Evolutionary conservation across 1,284 basidiomycete species (phyloP).

Genomic region (Phlebopus sp.): DNA sequence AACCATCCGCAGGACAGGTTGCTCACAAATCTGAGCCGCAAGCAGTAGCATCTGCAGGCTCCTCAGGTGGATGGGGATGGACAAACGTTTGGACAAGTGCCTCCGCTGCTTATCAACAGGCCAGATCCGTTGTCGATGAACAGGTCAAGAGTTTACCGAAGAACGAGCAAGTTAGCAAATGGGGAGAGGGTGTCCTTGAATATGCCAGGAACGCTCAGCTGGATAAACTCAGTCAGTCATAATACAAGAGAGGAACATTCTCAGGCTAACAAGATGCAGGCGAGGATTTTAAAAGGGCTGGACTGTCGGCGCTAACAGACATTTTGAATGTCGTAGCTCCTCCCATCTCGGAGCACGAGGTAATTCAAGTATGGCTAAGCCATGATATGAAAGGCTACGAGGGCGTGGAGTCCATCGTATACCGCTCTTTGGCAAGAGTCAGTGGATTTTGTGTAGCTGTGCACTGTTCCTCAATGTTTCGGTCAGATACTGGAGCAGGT

Average conservation of each 20-base stretch:
- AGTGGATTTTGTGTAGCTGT: conserved; percentile 24
- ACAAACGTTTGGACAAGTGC: conserved; percentile 86
- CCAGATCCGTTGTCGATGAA: conserved; percentile 85
- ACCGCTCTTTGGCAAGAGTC: conserved; percentile 78
- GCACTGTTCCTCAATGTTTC: conserved; percentile 7
- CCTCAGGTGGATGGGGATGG: conserved; percentile 65
- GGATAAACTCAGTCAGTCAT: conserved; percentile 69
- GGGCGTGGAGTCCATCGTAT: conserved; percentile 94
- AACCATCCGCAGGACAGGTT: conserved; percentile 25
- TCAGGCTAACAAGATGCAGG: conserved; percentile 44
- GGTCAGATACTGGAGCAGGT: conserved; percentile 87
- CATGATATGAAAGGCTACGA: conserved; percentile 98
- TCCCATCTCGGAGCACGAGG: conserved; percentile 97
- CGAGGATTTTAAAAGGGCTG: conserved; percentile 82
- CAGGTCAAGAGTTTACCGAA: conserved; percentile 81
- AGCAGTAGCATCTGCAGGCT: conserved; percentile 25
- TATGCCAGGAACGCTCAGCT: conserved; percentile 78
- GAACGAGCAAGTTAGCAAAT: conserved; percentile 79
- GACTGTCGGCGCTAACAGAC: conserved; percentile 84
- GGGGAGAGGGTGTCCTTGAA: conserved; percentile 64
- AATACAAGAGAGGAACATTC: background rate
- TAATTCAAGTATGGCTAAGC: conserved; percentile 92
- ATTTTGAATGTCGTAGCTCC: conserved; percentile 96
- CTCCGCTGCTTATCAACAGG: conserved; percentile 83
- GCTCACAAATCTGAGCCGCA: conserved; percentile 22